Evolutionary conservation across 1,284 basidiomycete genomes (phyloP), one percentile per base, ranked within the genome.

Genomic region (Cutaneotrichosporon spelunceum): DNA sequence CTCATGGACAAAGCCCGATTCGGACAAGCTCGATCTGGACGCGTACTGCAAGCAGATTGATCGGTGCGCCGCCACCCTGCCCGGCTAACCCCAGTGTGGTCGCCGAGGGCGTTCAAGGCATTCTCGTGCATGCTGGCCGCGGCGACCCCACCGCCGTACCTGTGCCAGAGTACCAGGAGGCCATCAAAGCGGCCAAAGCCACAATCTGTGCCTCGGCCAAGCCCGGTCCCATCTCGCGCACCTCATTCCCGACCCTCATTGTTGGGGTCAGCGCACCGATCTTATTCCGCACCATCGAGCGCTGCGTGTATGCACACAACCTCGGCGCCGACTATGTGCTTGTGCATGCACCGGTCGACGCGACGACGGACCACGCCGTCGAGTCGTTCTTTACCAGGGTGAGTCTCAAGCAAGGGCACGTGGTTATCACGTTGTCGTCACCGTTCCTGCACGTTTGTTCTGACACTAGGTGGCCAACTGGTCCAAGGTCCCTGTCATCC

Each of bases 401-500:
- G 52, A 39, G 52, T 39, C 21, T 29, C 29, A 21, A 16, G 21
- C 26, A 50, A n/a, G 26, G 26, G 27, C 1, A 36, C 13, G 11
- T 5, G 34, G 34, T 10, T 10, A 13, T 33, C 7, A 6, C 7
- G 30, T 33, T 36, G 39, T 42, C 19, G 7, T n/a, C 39, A 21
- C 19, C 39, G 34, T 16, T 36, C 16, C 34, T 33, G 3, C 39
- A n/a, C 39, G 19, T 34, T 26, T 36, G 21, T 19, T 16, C 52
- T 53, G 34, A 53, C 34, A 14, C 9, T 34, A 53, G 52, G 30
- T 33, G 5, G 52, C 33, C 21, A 33, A 53, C 52, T 53, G 52
- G 52, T 39, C 52, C 4, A 53, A 53, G 34, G 29, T 53, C n/a
- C 52, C 52, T 13, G 52, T 53, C 14, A 53, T 53, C 34, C 24